Evolutionary conservation across 108 stramenopile genomes (phyloP).

Genomic region (Pseudonitzschia delicatissima): DNA sequence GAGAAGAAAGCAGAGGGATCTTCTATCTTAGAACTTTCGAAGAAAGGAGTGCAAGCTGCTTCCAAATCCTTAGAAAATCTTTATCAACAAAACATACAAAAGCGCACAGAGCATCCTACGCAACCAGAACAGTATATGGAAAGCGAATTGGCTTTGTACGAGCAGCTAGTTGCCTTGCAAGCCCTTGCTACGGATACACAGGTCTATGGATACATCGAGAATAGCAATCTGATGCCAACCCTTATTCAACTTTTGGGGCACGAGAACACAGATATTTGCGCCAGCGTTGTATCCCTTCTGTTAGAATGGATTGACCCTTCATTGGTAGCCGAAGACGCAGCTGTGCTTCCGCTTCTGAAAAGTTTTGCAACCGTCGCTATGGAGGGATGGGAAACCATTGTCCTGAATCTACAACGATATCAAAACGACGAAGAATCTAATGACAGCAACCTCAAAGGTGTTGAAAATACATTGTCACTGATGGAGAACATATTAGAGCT

Average conservation of each 20-base stretch:
- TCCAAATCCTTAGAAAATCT: constrained; percentile 38
- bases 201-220: constrained; percentile 40
- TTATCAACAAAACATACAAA: constrained; percentile 41
- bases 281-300: constrained; percentile 53
- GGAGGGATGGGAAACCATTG: constrained; percentile 36
- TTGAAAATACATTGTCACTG: constrained; percentile 56
- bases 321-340: constrained; percentile 30
- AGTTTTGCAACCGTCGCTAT: constrained; percentile 22
- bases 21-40: constrained; percentile 47
- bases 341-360: constrained; percentile 6
- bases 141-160: constrained; percentile 66
- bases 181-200: constrained; percentile 44
- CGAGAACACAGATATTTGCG: constrained; percentile 62
- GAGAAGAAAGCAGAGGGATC: constrained; percentile 38
- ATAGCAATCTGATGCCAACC: constrained; percentile 27
- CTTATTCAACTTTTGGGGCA: constrained; percentile 48
- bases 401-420: constrained; percentile 34
- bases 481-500: constrained; percentile 70
- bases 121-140: constrained; percentile 67
- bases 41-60: constrained; percentile 47
- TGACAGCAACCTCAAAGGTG: constrained; percentile 45
- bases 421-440: constrained; percentile 18
- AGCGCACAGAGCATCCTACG: constrained; percentile 42
- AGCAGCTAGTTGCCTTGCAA: constrained; percentile 49
- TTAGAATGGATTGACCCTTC: constrained; percentile 70